phyloP scores from a whole-genome alignment of 2,329 filamentous ascomycete species.

The Chlorencoelia australis region DNA sequence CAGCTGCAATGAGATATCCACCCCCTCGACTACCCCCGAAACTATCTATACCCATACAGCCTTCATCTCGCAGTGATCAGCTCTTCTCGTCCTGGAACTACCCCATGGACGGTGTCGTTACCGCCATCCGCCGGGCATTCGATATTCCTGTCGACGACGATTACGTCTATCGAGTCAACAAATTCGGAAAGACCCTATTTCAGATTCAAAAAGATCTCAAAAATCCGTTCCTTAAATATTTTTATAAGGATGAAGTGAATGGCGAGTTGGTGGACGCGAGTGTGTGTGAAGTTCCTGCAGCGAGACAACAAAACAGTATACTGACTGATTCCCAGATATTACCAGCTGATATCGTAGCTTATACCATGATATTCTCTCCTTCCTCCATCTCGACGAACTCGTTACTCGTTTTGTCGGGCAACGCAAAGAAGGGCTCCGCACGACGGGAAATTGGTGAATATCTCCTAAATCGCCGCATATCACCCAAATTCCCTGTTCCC shows the following conservation, averaged over 20 bases:
- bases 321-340: slow-evolving; percentile 17
- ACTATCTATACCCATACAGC: no score
- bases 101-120: no score
- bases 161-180: slow-evolving; percentile 20
- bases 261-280: no score
- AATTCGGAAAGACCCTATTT: slow-evolving; percentile 19
- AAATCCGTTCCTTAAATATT: slow-evolving; percentile 14
- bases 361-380: slow-evolving; percentile 56
- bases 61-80: no score
- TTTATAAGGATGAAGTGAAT: slow-evolving; percentile 19
- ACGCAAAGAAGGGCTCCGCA: slow-evolving; percentile 55
- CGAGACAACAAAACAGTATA: neutral
- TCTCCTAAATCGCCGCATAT: slow-evolving; percentile 41
- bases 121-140: slow-evolving; percentile 18
- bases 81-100: no score
- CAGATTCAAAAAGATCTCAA: slow-evolving; percentile 14
- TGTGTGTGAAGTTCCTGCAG: slow-evolving; percentile 7
- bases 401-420: slow-evolving; percentile 51
- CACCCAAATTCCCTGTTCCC: slow-evolving; percentile 36
- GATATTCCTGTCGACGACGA: slow-evolving; percentile 13
- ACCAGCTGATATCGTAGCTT: slow-evolving; percentile 50
- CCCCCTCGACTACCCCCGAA: no score
- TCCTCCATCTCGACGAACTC: slow-evolving; percentile 49
- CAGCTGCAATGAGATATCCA: no score
- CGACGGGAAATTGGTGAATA: slow-evolving; percentile 45